These are phyloP conservation scores for Neltuma alba DNA, from an alignment of 306 rosid genomes.

Conservation along the genomic window DNA sequence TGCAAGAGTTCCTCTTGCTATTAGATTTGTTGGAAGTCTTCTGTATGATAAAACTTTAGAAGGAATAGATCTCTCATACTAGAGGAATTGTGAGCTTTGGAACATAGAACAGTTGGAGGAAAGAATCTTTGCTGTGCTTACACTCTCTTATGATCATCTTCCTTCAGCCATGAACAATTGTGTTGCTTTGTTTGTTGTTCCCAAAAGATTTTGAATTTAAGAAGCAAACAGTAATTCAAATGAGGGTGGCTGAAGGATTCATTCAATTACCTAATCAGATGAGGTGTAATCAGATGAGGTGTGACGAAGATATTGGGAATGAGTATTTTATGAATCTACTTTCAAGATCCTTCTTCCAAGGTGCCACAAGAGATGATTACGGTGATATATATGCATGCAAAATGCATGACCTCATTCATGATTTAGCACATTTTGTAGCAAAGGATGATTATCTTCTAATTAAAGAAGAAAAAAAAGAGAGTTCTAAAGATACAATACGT, in stretches of 20 bases:
- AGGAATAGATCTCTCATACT: not conserved
- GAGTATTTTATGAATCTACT: not conserved
- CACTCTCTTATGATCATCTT: not conserved
- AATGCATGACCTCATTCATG: not conserved
- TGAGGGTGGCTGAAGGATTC: not conserved
- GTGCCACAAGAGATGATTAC: not conserved
- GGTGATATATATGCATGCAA: not conserved
- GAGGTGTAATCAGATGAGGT: too few species aligned
- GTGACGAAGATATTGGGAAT: not conserved
- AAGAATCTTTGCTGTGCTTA: not conserved
- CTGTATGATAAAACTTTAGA: not conserved
- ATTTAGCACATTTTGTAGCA: not conserved
- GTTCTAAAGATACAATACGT: not conserved
- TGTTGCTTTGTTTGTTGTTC: not conserved
- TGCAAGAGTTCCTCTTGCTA: not conserved
- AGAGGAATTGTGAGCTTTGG: not conserved
- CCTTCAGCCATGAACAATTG: not conserved
- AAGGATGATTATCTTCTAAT: not conserved
- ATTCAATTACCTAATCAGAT: not conserved
- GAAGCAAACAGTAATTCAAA: not conserved
- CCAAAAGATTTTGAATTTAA: not conserved
- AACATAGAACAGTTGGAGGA: not conserved
- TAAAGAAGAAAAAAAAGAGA: not conserved
- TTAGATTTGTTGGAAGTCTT: not conserved
- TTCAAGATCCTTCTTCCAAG: not conserved